A percentile compares a stretch with the other conserved stretches of the same genome.
phyloP scores from a whole-genome alignment of 2,329 filamentous ascomycete species.

The Aspergillus ochraceus region DNA sequence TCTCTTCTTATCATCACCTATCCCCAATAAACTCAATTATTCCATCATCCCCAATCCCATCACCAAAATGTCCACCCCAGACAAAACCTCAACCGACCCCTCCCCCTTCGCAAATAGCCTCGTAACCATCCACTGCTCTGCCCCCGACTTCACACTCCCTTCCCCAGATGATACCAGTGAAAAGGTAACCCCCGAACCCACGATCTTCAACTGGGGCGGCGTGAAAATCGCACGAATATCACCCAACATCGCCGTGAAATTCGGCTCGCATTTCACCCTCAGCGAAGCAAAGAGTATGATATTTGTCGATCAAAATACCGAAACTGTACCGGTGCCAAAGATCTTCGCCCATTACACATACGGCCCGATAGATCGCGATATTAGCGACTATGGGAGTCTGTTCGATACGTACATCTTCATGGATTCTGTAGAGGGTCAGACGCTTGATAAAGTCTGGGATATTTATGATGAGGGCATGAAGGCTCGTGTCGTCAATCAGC shows the following conservation, averaged over 20 bases:
- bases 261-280: background rate
- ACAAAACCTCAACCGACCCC: too few relatives aligned
- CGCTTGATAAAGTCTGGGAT: background rate
- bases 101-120: too few relatives aligned
- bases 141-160: background rate
- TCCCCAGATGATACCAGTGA: background rate
- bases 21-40: too few relatives aligned
- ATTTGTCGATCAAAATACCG: background rate
- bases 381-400: background rate
- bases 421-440: background rate
- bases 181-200: background rate
- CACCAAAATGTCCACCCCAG: too few relatives aligned
- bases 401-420: background rate
- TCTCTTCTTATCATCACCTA: too few relatives aligned
- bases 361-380: background rate
- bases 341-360: background rate
- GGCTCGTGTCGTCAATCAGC: background rate
- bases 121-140: background rate
- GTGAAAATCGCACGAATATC: background rate
- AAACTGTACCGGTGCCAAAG: background rate
- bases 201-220: background rate
- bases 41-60: too few relatives aligned
- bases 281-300: background rate
- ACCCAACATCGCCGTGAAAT: background rate
- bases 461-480: background rate